These are phyloP conservation scores for Xerocomus spinulosus DNA, from an alignment of 768 basidiomycete genomes.

Conservation along the genomic window DNA sequence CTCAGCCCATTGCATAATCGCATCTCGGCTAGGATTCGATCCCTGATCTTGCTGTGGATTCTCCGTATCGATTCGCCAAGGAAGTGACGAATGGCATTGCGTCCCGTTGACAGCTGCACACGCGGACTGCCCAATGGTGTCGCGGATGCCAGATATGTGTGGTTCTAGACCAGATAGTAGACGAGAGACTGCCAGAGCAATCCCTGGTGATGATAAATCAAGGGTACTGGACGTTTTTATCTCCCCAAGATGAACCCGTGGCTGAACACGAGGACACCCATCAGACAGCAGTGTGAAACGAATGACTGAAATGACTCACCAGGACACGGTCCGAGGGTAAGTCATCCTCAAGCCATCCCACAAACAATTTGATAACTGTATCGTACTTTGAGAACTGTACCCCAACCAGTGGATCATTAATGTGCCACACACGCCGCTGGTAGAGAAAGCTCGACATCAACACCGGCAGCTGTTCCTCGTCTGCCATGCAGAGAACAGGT, in stretches of 20 bases:
- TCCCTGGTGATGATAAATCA: slow-evolving; percentile 6
- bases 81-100: not conserved
- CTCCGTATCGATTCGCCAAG: too few relatives aligned
- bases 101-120: not conserved
- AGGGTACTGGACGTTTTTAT: not conserved
- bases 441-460: slow-evolving; percentile 11
- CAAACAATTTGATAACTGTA: not conserved
- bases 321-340: not conserved
- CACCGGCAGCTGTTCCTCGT: too few relatives aligned
- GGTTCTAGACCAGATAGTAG: not conserved
- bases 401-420: slow-evolving; percentile 3
- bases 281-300: not conserved
- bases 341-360: slow-evolving; percentile 6
- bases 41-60: too few relatives aligned
- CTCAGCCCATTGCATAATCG: too few relatives aligned
- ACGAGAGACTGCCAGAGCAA: not conserved
- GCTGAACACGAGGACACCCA: not conserved
- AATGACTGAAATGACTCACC: slow-evolving; percentile 3
- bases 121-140: not conserved
- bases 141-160: not conserved
- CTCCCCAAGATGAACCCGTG: slow-evolving; percentile 7
- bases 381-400: slow-evolving; percentile 7
- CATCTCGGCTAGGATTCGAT: too few relatives aligned
- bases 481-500: too few relatives aligned
- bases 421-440: slow-evolving; percentile 5